Evolutionary conservation across 805 yeast species (phyloP).

Genomic region (Metschnikowia koreensis): DNA sequence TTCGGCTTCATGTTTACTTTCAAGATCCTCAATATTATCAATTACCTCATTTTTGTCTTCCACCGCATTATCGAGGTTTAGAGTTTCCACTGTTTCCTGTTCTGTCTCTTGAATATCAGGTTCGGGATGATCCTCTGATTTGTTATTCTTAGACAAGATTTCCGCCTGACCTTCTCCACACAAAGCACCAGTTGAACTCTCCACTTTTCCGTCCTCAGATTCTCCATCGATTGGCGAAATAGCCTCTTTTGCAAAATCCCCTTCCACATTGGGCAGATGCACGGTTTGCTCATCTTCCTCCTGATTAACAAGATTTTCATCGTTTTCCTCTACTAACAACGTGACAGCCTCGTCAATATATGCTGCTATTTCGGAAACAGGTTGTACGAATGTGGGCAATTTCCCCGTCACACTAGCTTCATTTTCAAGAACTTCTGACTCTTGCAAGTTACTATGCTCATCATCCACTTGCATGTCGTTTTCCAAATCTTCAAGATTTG

Average conservation of each 20-base stretch:
- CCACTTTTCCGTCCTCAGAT: no score
- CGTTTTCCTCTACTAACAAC: neutral
- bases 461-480: neutral
- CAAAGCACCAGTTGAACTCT: no score
- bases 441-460: neutral
- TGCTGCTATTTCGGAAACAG: neutral
- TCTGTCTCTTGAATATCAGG: no score
- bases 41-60: no score
- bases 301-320: neutral
- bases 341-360: slow-evolving; percentile 1
- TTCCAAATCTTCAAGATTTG: neutral
- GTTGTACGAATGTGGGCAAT: neutral
- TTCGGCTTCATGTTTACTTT: no score
- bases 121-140: no score
- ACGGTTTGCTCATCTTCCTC: no score
- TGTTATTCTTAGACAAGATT: no score
- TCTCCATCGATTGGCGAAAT: neutral
- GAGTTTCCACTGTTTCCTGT: no score
- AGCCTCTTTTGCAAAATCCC: neutral
- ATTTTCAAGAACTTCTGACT: neutral
- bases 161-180: no score
- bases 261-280: neutral
- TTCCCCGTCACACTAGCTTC: neutral
- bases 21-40: no score
- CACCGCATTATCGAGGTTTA: no score